These are phyloP conservation scores for Aspergillus alliaceus DNA, from an alignment of 2,329 filamentous ascomycete genomes.

Conservation along the genomic window DNA sequence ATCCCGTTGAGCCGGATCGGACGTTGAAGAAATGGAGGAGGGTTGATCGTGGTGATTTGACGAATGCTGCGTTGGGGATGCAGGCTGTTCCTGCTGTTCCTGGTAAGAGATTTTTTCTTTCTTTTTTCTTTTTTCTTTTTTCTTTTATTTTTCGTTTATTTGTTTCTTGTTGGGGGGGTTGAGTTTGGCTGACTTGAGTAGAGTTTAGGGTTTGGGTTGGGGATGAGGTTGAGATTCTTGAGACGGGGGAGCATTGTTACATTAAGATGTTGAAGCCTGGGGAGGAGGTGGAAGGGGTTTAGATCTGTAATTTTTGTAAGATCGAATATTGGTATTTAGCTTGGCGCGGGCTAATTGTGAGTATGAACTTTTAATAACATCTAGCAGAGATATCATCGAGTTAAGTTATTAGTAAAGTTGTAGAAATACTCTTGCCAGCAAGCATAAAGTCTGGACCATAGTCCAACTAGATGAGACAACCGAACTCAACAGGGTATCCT, in stretches of 20 bases:
- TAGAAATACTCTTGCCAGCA: too few species aligned
- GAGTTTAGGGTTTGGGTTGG: constrained; percentile 38
- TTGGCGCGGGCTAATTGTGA: too few species aligned
- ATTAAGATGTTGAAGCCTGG: constrained; percentile 41
- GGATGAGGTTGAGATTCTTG: constrained; percentile 40
- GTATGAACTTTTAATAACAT: too few species aligned
- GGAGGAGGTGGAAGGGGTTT: constrained; percentile 32
- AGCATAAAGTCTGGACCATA: too few species aligned
- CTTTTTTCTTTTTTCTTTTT: too few species aligned
- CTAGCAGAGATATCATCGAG: too few species aligned
- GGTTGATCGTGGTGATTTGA: constrained; percentile 52
- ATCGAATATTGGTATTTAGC: too few species aligned
- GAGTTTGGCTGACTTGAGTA: constrained; percentile 11
- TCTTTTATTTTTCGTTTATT: too few species aligned
- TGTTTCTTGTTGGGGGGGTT: not conserved
- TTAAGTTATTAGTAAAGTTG: too few species aligned
- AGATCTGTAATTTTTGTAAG: not conserved
- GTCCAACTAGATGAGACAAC: not conserved
- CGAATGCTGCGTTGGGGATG: constrained; percentile 54
- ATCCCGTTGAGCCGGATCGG: constrained; percentile 48
- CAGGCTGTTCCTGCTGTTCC: constrained; percentile 44
- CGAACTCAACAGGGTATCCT: not conserved
- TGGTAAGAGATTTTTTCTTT: constrained; percentile 20
- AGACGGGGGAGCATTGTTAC: constrained; percentile 46
- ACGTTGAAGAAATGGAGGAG: constrained; percentile 51